phyloP scores from a whole-genome alignment of 2,329 filamentous ascomycete genomes.

The Fusarium napiforme region DNA sequence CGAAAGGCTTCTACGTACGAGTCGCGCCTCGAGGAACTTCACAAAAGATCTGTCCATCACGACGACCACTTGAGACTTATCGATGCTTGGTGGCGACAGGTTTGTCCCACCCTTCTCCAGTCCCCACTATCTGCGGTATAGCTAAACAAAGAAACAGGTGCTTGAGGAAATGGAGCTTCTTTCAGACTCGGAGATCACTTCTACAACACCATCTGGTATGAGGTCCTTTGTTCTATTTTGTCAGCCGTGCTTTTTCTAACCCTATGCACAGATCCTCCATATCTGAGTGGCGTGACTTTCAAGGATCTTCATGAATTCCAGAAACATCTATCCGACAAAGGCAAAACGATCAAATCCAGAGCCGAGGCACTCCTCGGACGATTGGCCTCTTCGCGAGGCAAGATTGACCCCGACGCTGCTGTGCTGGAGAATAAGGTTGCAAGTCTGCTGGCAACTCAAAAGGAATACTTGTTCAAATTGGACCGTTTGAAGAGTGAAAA shows the following conservation, averaged over 20 bases:
- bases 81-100: slow-evolving; percentile 95
- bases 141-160: slow-evolving; percentile 55
- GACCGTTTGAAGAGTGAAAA: slow-evolving; percentile 82
- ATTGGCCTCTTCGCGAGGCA: slow-evolving; percentile 62
- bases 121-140: not conserved
- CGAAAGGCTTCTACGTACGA: slow-evolving; percentile 87
- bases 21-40: slow-evolving; percentile 80
- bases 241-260: slow-evolving; percentile 26
- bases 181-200: slow-evolving; percentile 57
- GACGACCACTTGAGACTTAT: slow-evolving; percentile 92
- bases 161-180: slow-evolving; percentile 72
- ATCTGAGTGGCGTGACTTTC: slow-evolving; percentile 69
- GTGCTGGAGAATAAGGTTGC: slow-evolving; percentile 81
- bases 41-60: slow-evolving; percentile 82
- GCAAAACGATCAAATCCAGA: slow-evolving; percentile 78
- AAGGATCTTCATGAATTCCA: slow-evolving; percentile 79
- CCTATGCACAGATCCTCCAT: slow-evolving; percentile 61
- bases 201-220: slow-evolving; percentile 43
- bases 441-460: slow-evolving; percentile 81
- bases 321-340: slow-evolving; percentile 80
- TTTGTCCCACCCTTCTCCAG: slow-evolving; percentile 55
- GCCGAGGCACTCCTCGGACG: slow-evolving; percentile 75
- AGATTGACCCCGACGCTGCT: slow-evolving; percentile 73
- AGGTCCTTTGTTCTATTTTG: not conserved
- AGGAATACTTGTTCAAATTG: slow-evolving; percentile 79